Evolutionary conservation across 1,139 yeast species (phyloP).

Genomic region (Zygosaccharomyces pseudobailii): DNA sequence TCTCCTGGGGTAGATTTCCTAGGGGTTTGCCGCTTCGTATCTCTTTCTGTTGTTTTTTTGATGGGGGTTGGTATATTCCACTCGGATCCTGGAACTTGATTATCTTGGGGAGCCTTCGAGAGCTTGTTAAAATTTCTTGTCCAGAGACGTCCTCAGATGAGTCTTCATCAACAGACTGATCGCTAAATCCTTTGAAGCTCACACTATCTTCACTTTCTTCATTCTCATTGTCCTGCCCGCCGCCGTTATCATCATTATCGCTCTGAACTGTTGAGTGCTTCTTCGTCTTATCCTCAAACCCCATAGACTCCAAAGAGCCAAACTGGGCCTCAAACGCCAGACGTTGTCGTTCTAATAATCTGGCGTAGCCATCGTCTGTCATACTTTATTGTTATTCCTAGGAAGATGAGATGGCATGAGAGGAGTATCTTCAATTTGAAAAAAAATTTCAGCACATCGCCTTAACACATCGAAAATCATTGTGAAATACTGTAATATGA

Average conservation of each 20-base stretch:
- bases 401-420: neutral
- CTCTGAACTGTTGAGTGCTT: constrained; percentile 11
- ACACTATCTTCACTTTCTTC: constrained; percentile 9
- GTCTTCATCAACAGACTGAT: neutral
- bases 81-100: constrained; percentile 39
- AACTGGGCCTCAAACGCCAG: constrained; percentile 65
- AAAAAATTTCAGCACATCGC: constrained; percentile 12
- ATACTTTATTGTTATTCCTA: neutral
- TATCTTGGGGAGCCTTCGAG: constrained; percentile 37
- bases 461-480: constrained; percentile 1
- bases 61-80: constrained; percentile 32
- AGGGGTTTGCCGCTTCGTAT: constrained; percentile 38
- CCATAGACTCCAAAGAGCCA: constrained; percentile 56
- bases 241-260: neutral
- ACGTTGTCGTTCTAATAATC: constrained; percentile 52
- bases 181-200: constrained; percentile 8
- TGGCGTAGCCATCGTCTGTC: constrained; percentile 34
- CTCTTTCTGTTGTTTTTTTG: constrained; percentile 43
- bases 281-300: constrained; percentile 53
- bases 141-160: constrained; percentile 6
- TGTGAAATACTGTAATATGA: constrained; percentile 45
- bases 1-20: constrained; percentile 11
- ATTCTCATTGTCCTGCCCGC: too few species aligned
- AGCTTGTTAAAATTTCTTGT: constrained; percentile 12
- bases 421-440: neutral